Evolutionary conservation across 805 yeast genomes (phyloP).

Genomic region (Wickerhamomyces canadensis): DNA sequence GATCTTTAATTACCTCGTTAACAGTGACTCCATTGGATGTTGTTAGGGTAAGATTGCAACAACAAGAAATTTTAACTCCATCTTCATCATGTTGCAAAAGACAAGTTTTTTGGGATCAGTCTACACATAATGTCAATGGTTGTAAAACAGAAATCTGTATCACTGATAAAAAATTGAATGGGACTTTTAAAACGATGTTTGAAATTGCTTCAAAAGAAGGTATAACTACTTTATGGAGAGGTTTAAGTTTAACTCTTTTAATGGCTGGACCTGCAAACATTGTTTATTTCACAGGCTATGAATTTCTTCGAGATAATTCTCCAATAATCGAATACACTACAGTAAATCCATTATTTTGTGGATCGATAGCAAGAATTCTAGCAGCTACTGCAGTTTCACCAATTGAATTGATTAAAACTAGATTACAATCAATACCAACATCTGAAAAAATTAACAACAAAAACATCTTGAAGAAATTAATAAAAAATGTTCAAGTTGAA

Average conservation of each 20-base stretch:
- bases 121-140: slow-evolving; percentile 25
- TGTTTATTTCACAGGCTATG: slow-evolving; percentile 92
- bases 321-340: slow-evolving; percentile 38
- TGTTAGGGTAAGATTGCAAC: slow-evolving; percentile 70
- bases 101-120: slow-evolving; percentile 27
- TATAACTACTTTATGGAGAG: slow-evolving; percentile 75
- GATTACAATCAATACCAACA: slow-evolving; percentile 83
- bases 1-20: slow-evolving; percentile 66
- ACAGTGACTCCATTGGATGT: slow-evolving; percentile 82
- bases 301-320: slow-evolving; percentile 72
- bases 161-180: slow-evolving; percentile 37
- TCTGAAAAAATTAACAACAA: too few species aligned
- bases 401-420: slow-evolving; percentile 76
- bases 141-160: slow-evolving; percentile 24
- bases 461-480: slow-evolving; percentile 38
- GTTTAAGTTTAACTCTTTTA: slow-evolving; percentile 69
- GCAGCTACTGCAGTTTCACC: slow-evolving; percentile 89
- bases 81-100: slow-evolving; percentile 35
- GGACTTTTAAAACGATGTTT: slow-evolving; percentile 70
- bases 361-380: slow-evolving; percentile 72
- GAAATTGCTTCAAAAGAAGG: slow-evolving; percentile 75
- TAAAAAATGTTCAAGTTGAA: slow-evolving; percentile 48
- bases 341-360: slow-evolving; percentile 77
- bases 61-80: slow-evolving; percentile 56
- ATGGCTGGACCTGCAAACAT: slow-evolving; percentile 94